phyloP scores from a whole-genome alignment of 2,329 filamentous ascomycete species.

The Moelleriella libera region DNA sequence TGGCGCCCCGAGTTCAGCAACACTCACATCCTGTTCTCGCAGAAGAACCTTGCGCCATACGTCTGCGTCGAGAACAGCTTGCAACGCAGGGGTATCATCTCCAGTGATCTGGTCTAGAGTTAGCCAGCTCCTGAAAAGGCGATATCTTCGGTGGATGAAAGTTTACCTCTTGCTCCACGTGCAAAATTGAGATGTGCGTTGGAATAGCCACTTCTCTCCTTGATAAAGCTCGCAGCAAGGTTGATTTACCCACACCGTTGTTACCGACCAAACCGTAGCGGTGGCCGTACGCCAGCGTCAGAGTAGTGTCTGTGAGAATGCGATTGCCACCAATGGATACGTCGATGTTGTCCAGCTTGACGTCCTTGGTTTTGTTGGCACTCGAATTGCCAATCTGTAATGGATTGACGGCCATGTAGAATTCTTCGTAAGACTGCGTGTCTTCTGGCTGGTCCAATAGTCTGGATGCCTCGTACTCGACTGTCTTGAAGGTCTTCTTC shows the following conservation, averaged over 20 bases:
- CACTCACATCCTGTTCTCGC: slow-evolving; percentile 65
- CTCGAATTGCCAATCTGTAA: slow-evolving; percentile 65
- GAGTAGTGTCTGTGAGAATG: slow-evolving; percentile 78
- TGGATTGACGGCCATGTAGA: slow-evolving; percentile 99
- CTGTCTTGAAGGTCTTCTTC: slow-evolving; percentile 96
- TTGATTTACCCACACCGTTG: slow-evolving; percentile 98
- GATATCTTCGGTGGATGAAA: background rate
- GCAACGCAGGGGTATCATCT: slow-evolving; percentile 87
- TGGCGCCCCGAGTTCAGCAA: background rate
- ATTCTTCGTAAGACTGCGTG: slow-evolving; percentile 91
- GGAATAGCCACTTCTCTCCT: slow-evolving; percentile 89
- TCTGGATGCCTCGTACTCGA: slow-evolving; percentile 91
- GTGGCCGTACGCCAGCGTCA: slow-evolving; percentile 83
- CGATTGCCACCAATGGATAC: slow-evolving; percentile 80
- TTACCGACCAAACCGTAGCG: slow-evolving; percentile 96
- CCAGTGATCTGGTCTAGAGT: slow-evolving; percentile 55
- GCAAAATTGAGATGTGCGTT: slow-evolving; percentile 94
- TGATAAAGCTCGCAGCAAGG: slow-evolving; percentile 81
- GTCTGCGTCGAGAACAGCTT: slow-evolving; percentile 92
- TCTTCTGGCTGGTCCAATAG: slow-evolving; percentile 72
- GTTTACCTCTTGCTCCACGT: slow-evolving; percentile 89
- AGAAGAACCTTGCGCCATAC: slow-evolving; percentile 96
- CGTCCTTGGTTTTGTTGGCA: slow-evolving; percentile 88
- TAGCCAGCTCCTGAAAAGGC: slow-evolving; percentile 1
- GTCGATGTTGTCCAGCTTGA: slow-evolving; percentile 94